These are phyloP conservation scores for Mycena amicta DNA, from an alignment of 768 basidiomycete species.

Conservation along the genomic window DNA sequence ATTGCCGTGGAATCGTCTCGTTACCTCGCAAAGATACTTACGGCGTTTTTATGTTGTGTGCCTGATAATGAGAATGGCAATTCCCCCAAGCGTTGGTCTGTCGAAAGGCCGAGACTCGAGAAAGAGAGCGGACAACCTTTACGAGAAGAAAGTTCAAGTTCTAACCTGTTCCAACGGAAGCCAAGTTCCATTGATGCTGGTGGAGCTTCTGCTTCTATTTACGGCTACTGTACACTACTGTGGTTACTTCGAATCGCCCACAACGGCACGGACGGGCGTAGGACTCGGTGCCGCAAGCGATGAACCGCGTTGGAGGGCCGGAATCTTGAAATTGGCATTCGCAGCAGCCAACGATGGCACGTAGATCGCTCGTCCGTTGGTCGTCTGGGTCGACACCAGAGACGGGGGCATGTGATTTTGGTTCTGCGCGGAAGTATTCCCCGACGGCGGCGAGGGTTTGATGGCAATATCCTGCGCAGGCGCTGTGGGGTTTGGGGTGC, in stretches of 20 bases:
- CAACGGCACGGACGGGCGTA: neutral
- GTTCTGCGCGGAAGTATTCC: neutral
- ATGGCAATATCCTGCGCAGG: neutral
- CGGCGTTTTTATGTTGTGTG: too few relatives aligned
- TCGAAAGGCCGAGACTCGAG: too few relatives aligned
- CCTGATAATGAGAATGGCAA: too few relatives aligned
- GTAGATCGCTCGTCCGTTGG: neutral
- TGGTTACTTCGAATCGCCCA: neutral
- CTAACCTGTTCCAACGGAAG: too few relatives aligned
- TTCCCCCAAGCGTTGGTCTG: too few relatives aligned
- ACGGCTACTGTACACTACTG: too few relatives aligned
- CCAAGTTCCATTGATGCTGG: neutral
- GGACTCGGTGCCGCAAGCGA: neutral
- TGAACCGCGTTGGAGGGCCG: neutral
- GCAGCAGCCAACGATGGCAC: neutral
- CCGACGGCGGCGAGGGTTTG: neutral
- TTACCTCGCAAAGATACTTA: too few relatives aligned
- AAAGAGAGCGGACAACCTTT: too few relatives aligned
- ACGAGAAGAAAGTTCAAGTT: too few relatives aligned
- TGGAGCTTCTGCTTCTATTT: neutral
- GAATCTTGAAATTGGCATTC: neutral
- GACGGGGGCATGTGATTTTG: conserved; percentile 1
- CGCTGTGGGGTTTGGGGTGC: neutral
- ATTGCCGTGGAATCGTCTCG: too few relatives aligned
- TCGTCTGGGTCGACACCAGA: neutral